phyloP scores from a whole-genome alignment of 352 stramenopile species.

The Phytophthora hybrid region DNA sequence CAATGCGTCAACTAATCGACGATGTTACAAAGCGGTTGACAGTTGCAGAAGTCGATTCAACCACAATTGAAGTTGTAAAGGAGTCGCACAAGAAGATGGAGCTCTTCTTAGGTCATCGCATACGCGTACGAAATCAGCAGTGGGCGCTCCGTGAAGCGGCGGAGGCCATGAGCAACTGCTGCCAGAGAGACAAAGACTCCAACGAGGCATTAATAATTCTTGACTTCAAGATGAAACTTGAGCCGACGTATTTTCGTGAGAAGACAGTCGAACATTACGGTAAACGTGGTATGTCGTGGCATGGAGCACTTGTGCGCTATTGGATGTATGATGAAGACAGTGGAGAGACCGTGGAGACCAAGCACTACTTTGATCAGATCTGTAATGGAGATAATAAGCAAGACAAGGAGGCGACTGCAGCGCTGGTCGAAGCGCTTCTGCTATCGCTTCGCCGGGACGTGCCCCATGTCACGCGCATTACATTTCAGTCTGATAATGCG shows the following conservation, averaged over 20 bases:
- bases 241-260: constrained; percentile 39
- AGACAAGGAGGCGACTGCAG: constrained; percentile 27
- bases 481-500: constrained; percentile 48
- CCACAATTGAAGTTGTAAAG: constrained; percentile 1
- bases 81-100: constrained; percentile 16
- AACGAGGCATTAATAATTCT: constrained; percentile 36
- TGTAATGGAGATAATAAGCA: constrained; percentile 37
- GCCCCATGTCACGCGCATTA: constrained; percentile 24
- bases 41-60: constrained; percentile 1
- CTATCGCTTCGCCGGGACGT: constrained; percentile 25
- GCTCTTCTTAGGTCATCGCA: constrained; percentile 28
- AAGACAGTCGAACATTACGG: constrained; percentile 45
- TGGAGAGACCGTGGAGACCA: constrained; percentile 15
- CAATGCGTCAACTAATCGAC: constrained; percentile 2
- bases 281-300: constrained; percentile 28
- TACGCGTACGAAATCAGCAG: constrained; percentile 37
- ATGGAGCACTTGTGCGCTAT: constrained; percentile 2
- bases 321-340: background rate
- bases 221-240: constrained; percentile 55
- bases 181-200: constrained; percentile 3
- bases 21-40: background rate
- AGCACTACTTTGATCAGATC: constrained; percentile 39
- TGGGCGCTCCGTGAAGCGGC: background rate
- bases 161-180: background rate
- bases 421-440: constrained; percentile 42